Base-by-base conservation (phyloP, 768 basidiomycete genomes). In the Leccinum imitatum region DNA sequence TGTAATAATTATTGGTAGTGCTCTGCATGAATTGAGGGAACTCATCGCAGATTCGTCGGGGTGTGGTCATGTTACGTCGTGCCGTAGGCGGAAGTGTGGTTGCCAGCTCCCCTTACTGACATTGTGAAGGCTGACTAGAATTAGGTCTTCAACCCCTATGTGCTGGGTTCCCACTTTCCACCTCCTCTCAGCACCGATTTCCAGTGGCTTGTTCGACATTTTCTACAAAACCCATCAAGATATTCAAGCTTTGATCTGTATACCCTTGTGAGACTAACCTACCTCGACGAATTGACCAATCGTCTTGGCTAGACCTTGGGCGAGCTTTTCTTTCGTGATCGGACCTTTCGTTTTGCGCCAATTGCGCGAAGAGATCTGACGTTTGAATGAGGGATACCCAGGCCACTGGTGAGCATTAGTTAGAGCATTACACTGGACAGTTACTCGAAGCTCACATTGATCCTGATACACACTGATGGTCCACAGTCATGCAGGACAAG, bases 91-190 rank as follows among this genome's bases (percentile, higher is more conserved):
- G 47, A 91, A 73, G 58, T 91, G 89, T 21, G 89, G 88, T 61
- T 92, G 90, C 90, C 90, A 92, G 58, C 85, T 87, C 10, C 90
- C 90, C 73, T 89, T 84, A 9, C 89, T 90, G 53, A 91, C 89
- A 64, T 92, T 90, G 73, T 91, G 89, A 56, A 91, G 83, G 65
- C 87, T 87, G 64, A 92, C 87, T 52, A 92, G 82, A 52, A 87
- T 76, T 50, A 92, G 77, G 68, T 91, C 84, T 27, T 87, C 87
- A 3, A 88, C 75, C 37, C 71, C 80, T 72, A 91, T 86, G 60
- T 80, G 75, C 37, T 74, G 68, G 11, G 70, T 63, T 17, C 87
- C 87, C 15, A 92, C 80, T 63, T 76, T 79, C 89, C 87, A 92
- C 25, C 74, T 72, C 9, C 69, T 67, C 68, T 89, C 85, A 3